phyloP scores from a whole-genome alignment of 345 rosid genomes.

The Eutrema yunnanense region DNA sequence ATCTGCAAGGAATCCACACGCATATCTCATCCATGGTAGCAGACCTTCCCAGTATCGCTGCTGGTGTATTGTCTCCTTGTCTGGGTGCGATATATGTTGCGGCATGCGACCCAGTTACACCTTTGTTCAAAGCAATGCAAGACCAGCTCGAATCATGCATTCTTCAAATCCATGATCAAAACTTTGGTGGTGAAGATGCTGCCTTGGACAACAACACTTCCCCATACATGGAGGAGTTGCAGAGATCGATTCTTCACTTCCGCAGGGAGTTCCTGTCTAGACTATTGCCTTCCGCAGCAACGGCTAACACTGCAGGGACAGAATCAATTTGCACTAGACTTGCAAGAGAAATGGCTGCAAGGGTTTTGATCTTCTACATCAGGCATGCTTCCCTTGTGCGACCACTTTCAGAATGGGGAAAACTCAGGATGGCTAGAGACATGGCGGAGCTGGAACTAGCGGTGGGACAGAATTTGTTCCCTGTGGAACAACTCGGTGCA shows the following conservation, averaged over 20 bases:
- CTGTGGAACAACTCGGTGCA: conserved; percentile 95
- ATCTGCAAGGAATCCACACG: conserved; percentile 84
- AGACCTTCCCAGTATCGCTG: conserved; percentile 70
- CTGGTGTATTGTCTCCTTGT: conserved; percentile 73
- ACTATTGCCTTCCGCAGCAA: conserved; percentile 68
- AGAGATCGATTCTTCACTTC: conserved; percentile 81
- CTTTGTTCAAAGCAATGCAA: conserved; percentile 87
- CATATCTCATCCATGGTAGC: conserved; percentile 62
- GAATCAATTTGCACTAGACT: conserved; percentile 94
- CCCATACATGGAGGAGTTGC: conserved; percentile 96
- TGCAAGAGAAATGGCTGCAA: conserved; percentile 77
- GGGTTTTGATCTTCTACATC: conserved; percentile 83
- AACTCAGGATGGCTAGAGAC: conserved; percentile 92
- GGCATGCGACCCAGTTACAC: conserved; percentile 85
- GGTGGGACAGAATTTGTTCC: conserved; percentile 89
- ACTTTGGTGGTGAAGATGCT: conserved; percentile 78
- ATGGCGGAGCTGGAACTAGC: conserved; percentile 99
- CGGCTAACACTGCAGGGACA: conserved; percentile 45
- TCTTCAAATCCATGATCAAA: conserved; percentile 90
- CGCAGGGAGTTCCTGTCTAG: conserved; percentile 79
- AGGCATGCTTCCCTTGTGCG: conserved; percentile 92
- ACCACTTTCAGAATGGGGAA: conserved; percentile 97
- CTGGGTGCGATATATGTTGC: conserved; percentile 72
- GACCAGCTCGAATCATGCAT: conserved; percentile 88
- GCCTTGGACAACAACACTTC: conserved; percentile 84